Evolutionary conservation across 805 yeast species (phyloP), one percentile per base, ranked within the genome.

Genomic region (Candida krabiensis): DNA sequence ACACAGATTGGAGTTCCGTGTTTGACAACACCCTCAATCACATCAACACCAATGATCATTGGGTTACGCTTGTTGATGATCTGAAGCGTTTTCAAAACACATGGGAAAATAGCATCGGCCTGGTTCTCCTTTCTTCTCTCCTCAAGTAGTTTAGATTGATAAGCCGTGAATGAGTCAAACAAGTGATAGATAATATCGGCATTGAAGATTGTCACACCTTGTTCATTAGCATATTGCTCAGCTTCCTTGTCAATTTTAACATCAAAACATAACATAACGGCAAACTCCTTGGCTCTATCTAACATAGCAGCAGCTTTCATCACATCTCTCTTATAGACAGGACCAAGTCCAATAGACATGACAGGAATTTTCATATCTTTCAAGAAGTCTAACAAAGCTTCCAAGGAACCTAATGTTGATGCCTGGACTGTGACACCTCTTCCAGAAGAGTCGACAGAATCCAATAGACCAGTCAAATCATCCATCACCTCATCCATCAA

Each of bases 281-380:
- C 99, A 52, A 64, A 83, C 63, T 91, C 97, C 40, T 90, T 91
- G 17, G 96, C 97, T 66, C 84, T 89, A 48, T 93, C 99, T 61
- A 93, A 74, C 99, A 93, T 93, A 1, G 99, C 82, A 18, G 90
- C 77, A 9, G 97, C 96, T 62, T 89, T 87, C 95, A 93, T 93
- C 33, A 93, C 96, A 71, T 93, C 99, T 70, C 97, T 84, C 71
- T 91, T 93, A 73, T 70, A 93, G 27, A 93, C 99, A 38, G 99
- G 99, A 57, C 99, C 99, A 61, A 93, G 75, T 38, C 97, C 96
- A 60, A 93, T 90, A 24, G 96, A 86, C 96, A 91, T 89, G 25
- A 93, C 99, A 15, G 99, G 99, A 66, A 93, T 93, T 76, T 93
- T 93, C 97, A 90, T 87, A 57, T 87, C 96, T 69, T 91, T 91